Evolutionary conservation across 2,329 filamentous ascomycete genomes (phyloP).

Genomic region (Colletotrichum filicis): DNA sequence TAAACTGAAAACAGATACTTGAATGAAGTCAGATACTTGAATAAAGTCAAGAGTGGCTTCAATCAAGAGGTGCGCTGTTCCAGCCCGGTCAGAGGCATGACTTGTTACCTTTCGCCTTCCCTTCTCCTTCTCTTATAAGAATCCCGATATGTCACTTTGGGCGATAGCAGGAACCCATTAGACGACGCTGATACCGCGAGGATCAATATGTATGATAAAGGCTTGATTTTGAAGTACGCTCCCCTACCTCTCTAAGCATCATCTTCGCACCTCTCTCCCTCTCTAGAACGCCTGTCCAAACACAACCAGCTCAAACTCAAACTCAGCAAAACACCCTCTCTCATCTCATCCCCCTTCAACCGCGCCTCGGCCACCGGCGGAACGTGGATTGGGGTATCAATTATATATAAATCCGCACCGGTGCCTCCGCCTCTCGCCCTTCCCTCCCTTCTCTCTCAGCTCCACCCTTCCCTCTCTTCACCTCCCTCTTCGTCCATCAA

Average conservation of each 20-base stretch:
- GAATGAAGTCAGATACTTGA: too few relatives aligned
- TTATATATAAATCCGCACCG: conserved; percentile 1
- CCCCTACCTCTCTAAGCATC: background rate
- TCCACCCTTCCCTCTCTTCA: background rate
- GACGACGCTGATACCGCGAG: too few relatives aligned
- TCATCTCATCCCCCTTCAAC: background rate
- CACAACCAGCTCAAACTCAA: background rate
- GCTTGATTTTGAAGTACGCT: background rate
- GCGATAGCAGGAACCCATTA: too few relatives aligned
- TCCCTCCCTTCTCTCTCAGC: background rate
- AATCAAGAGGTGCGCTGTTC: too few relatives aligned
- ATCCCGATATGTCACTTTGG: too few relatives aligned
- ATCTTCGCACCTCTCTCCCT: background rate
- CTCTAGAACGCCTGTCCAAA: background rate
- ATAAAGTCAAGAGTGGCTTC: too few relatives aligned
- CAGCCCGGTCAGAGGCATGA: too few relatives aligned
- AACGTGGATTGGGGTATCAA: background rate
- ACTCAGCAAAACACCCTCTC: background rate
- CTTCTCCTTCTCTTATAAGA: too few relatives aligned
- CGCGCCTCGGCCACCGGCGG: background rate
- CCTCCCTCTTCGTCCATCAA: too few relatives aligned
- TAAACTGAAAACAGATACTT: too few relatives aligned
- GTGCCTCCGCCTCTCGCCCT: background rate
- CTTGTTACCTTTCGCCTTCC: too few relatives aligned
- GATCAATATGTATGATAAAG: background rate